Evolutionary conservation across 108 stramenopile genomes (phyloP).

Genomic region (Discostella stelligeroides): DNA sequence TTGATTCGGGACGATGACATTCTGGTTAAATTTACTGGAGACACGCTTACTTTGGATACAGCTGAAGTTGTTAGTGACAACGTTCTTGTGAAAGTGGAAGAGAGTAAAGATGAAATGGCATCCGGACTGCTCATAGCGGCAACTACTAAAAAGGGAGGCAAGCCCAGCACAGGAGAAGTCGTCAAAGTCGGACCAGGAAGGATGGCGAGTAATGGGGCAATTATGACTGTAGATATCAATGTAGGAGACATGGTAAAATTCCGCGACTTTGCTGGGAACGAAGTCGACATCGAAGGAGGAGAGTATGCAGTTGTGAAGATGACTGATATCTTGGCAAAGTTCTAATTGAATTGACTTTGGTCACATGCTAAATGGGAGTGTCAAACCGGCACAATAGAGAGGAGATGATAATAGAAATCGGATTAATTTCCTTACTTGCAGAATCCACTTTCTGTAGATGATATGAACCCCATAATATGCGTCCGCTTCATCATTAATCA

Average conservation of each 20-base stretch:
- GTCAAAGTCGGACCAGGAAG: slow-evolving; percentile 89
- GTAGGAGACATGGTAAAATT: slow-evolving; percentile 85
- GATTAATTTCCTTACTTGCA: too few relatives aligned
- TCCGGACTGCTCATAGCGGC: slow-evolving; percentile 76
- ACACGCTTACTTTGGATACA: slow-evolving; percentile 59
- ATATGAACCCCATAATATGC: too few relatives aligned
- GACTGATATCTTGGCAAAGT: slow-evolving; percentile 86
- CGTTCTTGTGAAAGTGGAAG: slow-evolving; percentile 76
- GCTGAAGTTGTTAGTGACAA: slow-evolving; percentile 76
- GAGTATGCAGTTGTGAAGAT: slow-evolving; percentile 87
- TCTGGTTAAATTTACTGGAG: slow-evolving; percentile 79
- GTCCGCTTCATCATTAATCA: too few relatives aligned
- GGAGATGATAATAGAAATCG: too few relatives aligned
- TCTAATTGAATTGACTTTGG: too few relatives aligned
- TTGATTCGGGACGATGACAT: slow-evolving; percentile 89
- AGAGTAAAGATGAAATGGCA: slow-evolving; percentile 63
- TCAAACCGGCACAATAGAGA: too few relatives aligned
- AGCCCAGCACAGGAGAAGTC: slow-evolving; percentile 78
- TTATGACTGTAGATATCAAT: slow-evolving; percentile 82
- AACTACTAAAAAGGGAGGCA: slow-evolving; percentile 46
- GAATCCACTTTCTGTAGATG: too few relatives aligned
- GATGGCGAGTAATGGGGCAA: slow-evolving; percentile 78
- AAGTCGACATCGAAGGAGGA: slow-evolving; percentile 79
- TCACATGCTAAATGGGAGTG: too few relatives aligned
- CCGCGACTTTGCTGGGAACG: slow-evolving; percentile 85